Conservation (phyloP, 2,329 filamentous ascomycete species). For the Salinomyces thailandicus region DNA sequence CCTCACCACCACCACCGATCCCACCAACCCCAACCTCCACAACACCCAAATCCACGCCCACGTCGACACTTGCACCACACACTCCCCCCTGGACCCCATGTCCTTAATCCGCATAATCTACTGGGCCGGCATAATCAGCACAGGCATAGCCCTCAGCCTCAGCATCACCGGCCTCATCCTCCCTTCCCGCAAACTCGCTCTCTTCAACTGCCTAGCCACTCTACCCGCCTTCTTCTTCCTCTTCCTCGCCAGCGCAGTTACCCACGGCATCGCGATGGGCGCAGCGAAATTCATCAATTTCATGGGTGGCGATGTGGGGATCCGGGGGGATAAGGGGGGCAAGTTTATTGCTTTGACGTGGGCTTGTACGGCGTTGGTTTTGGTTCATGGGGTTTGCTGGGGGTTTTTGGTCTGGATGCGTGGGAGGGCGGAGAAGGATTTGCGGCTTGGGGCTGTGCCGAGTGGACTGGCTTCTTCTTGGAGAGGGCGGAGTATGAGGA, state of each 20-base stretch:
- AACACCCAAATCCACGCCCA: slow-evolving; percentile 36
- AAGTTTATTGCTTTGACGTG: slow-evolving; percentile 52
- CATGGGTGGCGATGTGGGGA: slow-evolving; percentile 39
- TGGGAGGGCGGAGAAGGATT: neutral
- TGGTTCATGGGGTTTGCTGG: slow-evolving; percentile 15
- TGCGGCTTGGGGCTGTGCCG: no score
- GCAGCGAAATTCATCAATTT: slow-evolving; percentile 44
- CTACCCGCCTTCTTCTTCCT: slow-evolving; percentile 45
- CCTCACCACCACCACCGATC: neutral
- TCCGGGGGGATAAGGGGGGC: slow-evolving; percentile 40
- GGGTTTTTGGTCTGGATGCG: slow-evolving; percentile 3
- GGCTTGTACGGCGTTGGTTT: slow-evolving; percentile 36
- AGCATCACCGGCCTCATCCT: slow-evolving; percentile 41
- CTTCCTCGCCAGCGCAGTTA: slow-evolving; percentile 64
- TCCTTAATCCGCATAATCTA: slow-evolving; percentile 50
- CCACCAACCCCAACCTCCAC: slow-evolving; percentile 8
- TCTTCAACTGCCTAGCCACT: slow-evolving; percentile 41
- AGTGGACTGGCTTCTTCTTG: neutral
- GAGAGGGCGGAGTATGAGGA: slow-evolving; percentile 1
- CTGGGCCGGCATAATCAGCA: slow-evolving; percentile 34
- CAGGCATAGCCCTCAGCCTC: slow-evolving; percentile 36
- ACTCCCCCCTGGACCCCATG: slow-evolving; percentile 46
- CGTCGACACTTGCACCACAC: slow-evolving; percentile 44
- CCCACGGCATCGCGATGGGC: slow-evolving; percentile 52
- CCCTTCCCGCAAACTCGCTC: slow-evolving; percentile 33